Evolutionary conservation across 306 rosid species (phyloP).

Genomic region (Prunus salicina): DNA sequence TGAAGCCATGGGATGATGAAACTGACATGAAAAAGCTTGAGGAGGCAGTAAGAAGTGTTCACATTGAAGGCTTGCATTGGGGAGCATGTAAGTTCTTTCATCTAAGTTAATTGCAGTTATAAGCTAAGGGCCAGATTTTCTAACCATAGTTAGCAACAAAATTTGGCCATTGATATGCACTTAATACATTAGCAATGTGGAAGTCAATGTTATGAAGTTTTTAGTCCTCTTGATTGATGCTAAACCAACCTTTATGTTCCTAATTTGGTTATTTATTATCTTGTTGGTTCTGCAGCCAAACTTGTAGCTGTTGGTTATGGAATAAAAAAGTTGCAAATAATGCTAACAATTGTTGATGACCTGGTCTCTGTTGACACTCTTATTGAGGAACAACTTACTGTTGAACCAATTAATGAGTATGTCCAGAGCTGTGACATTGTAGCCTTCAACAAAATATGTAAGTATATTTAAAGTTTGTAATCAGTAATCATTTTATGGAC

Average conservation of each 20-base stretch:
- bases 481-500: too few relatives aligned
- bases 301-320: constrained; percentile 92
- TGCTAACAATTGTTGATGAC: constrained; percentile 82
- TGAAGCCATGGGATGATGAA: constrained; percentile 99
- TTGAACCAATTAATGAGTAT: constrained; percentile 73
- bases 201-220: neutral
- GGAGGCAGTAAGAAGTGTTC: constrained; percentile 80
- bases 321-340: constrained; percentile 78
- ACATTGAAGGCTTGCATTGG: constrained; percentile 81
- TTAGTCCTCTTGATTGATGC: neutral
- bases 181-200: neutral
- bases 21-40: constrained; percentile 97
- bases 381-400: constrained; percentile 63
- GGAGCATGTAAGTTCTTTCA: constrained; percentile 79
- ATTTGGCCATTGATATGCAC: neutral
- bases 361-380: constrained; percentile 78
- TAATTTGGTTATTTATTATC: neutral
- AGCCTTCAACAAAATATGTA: constrained; percentile 89
- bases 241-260: neutral
- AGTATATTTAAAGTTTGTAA: constrained; percentile 15
- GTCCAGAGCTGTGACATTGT: constrained; percentile 97
- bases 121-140: neutral
- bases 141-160: neutral
- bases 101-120: neutral
- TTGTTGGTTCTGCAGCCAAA: constrained; percentile 53